Conservation (phyloP, 495 filamentous ascomycete species). For the Penicillium cataractarum region DNA sequence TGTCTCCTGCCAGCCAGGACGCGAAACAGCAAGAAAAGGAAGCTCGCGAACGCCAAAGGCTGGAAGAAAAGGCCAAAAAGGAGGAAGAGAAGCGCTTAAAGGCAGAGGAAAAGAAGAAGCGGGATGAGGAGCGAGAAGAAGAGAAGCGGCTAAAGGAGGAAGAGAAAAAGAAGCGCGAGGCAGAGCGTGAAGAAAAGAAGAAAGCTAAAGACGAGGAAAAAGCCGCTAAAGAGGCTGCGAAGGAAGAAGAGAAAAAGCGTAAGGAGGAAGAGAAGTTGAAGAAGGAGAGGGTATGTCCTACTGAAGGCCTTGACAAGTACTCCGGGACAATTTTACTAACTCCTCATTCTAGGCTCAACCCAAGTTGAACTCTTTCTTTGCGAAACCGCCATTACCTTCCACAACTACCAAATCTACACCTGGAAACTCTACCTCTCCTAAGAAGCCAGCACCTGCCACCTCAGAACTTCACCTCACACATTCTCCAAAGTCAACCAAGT, state of each 20-base stretch:
- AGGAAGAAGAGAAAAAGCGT: conserved; percentile 60
- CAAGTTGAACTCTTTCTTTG: conserved; percentile 64
- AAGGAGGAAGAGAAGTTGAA: conserved; percentile 66
- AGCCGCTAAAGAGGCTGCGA: conserved; percentile 53
- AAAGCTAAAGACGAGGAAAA: conserved; percentile 68
- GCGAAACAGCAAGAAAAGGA: conserved; percentile 50
- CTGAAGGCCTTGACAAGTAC: neutral
- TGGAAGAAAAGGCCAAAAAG: conserved; percentile 52
- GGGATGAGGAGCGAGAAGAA: conserved; percentile 48
- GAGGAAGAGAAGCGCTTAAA: conserved; percentile 47
- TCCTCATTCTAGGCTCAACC: conserved; percentile 53
- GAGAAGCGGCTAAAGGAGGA: conserved; percentile 45
- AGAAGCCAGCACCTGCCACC: conserved; percentile 15
- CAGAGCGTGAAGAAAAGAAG: conserved; percentile 51
- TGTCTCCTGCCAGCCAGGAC: conserved; percentile 57
- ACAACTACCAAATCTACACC: conserved; percentile 16
- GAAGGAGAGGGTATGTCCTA: conserved; percentile 62
- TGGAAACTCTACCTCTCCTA: conserved; percentile 29
- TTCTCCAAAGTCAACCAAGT: conserved; percentile 31
- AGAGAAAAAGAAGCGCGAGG: conserved; percentile 41
- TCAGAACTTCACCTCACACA: conserved; percentile 17
- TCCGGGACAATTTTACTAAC: conserved; percentile 16
- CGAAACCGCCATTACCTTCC: conserved; percentile 45
- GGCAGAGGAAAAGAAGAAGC: conserved; percentile 50
- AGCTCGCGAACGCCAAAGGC: conserved; percentile 44